These are phyloP conservation scores for Chlamydomonas eustigma DNA, from an alignment of 139 green algal species.

Conservation along the genomic window DNA sequence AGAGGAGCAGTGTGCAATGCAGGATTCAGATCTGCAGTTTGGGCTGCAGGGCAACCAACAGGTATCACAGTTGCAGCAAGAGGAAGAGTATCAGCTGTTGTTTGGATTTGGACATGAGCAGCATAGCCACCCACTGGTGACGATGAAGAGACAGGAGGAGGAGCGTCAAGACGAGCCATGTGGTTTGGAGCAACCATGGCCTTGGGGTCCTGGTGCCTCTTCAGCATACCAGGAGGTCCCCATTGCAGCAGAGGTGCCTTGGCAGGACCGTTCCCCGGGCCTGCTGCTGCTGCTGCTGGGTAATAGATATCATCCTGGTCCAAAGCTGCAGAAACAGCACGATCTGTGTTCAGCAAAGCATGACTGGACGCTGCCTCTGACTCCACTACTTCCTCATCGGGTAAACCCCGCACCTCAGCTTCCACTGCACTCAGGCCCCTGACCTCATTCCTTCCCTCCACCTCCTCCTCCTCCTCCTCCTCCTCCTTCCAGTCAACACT, in stretches of 20 bases:
- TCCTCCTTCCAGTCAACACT: not conserved
- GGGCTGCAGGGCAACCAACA: too few species aligned
- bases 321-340: not conserved
- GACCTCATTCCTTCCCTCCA: not conserved
- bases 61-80: too few species aligned
- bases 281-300: not conserved
- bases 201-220: not conserved
- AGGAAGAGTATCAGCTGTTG: too few species aligned
- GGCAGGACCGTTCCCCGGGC: not conserved
- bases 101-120: too few species aligned
- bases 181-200: not conserved
- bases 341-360: too few species aligned
- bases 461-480: not conserved
- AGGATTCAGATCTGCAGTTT: too few species aligned
- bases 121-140: too few species aligned
- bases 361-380: not conserved
- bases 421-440: slow-evolving; percentile 1
- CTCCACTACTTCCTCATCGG: not conserved
- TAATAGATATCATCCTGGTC: not conserved
- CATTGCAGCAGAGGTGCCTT: not conserved
- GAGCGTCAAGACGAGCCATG: not conserved
- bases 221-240: not conserved
- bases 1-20: too few species aligned
- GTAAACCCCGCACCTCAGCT: not conserved
- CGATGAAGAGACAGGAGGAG: not conserved